A percentile compares a stretch with the other conserved stretches of the same genome.
These are phyloP conservation scores for Naganishia onofrii DNA, from an alignment of 768 basidiomycete genomes.

Conservation along the genomic window DNA sequence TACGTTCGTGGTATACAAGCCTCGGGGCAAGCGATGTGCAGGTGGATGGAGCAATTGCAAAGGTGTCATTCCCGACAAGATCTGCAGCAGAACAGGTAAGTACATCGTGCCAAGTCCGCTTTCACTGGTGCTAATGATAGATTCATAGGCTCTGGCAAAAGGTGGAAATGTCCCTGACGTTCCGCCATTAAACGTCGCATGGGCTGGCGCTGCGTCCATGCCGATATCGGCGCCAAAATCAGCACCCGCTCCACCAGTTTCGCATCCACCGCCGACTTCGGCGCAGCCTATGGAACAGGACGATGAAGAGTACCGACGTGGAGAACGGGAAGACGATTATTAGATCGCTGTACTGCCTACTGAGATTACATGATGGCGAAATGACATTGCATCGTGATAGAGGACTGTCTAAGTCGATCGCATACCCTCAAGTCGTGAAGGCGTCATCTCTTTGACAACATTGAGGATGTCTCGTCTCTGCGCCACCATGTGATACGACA, in stretches of 20 bases:
- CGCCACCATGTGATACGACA: too few species aligned
- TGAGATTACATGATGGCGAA: too few species aligned
- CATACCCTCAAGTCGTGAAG: too few species aligned
- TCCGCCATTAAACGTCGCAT: not conserved
- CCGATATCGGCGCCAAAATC: not conserved
- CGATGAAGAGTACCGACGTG: conserved; percentile 6
- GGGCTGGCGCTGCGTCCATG: not conserved
- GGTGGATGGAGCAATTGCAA: conserved; percentile 32
- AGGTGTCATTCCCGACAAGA: conserved; percentile 41
- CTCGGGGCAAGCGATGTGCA: conserved; percentile 38
- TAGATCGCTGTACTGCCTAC: not conserved
- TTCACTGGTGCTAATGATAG: not conserved
- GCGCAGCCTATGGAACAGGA: not conserved
- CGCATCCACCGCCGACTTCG: not conserved
- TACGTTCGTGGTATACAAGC: conserved; percentile 83
- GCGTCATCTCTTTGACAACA: too few species aligned
- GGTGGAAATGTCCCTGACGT: not conserved
- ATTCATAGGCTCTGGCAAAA: not conserved
- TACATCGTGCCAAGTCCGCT: not conserved
- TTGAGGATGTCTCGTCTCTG: too few species aligned
- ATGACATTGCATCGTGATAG: too few species aligned
- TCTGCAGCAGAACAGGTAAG: conserved; percentile 46
- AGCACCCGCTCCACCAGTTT: not conserved
- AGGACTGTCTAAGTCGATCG: too few species aligned
- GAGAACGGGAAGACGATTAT: conserved; percentile 6